phyloP scores from a whole-genome alignment of 495 filamentous ascomycete species.

The Hyphodiscus hymeniophilus region DNA sequence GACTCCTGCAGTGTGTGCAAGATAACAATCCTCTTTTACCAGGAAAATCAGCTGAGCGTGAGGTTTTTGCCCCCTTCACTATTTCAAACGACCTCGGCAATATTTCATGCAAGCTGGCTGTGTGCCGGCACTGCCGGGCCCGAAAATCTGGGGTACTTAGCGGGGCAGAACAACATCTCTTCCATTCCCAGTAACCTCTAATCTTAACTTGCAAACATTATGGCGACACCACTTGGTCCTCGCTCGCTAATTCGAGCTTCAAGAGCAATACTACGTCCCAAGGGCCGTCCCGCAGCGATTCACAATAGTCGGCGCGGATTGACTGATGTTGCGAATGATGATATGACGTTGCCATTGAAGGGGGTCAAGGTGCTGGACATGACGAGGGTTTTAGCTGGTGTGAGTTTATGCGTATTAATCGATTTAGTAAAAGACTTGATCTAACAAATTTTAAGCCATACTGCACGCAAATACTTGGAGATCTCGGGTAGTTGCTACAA shows the following conservation, averaged over 20 bases:
- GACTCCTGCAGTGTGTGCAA: too few species aligned
- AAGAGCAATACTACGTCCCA: slow-evolving; percentile 2
- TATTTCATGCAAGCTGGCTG: too few species aligned
- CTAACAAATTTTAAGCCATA: slow-evolving; percentile 59
- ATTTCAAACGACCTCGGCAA: too few species aligned
- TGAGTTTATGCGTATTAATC: slow-evolving; percentile 37
- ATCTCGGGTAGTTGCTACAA: not conserved
- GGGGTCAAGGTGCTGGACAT: slow-evolving; percentile 90
- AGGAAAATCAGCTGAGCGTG: too few species aligned
- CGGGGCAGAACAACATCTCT: too few species aligned
- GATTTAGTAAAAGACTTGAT: not conserved
- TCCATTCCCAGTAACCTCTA: not conserved
- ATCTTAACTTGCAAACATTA: not conserved
- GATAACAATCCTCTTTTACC: too few species aligned
- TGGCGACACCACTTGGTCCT: not conserved
- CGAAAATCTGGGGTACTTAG: too few species aligned
- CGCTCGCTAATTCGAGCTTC: slow-evolving; percentile 13
- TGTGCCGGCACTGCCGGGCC: too few species aligned
- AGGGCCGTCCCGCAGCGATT: slow-evolving; percentile 3
- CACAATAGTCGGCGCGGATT: slow-evolving; percentile 3
- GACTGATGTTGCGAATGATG: slow-evolving; percentile 11
- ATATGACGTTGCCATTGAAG: slow-evolving; percentile 53
- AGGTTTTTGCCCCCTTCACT: too few species aligned
- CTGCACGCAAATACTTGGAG: slow-evolving; percentile 89
- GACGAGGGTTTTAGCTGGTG: slow-evolving; percentile 92